Evolutionary conservation across 208 protist species (phyloP), one percentile per base, ranked within the genome.

Genomic region (Trypanosoma conorhini): DNA sequence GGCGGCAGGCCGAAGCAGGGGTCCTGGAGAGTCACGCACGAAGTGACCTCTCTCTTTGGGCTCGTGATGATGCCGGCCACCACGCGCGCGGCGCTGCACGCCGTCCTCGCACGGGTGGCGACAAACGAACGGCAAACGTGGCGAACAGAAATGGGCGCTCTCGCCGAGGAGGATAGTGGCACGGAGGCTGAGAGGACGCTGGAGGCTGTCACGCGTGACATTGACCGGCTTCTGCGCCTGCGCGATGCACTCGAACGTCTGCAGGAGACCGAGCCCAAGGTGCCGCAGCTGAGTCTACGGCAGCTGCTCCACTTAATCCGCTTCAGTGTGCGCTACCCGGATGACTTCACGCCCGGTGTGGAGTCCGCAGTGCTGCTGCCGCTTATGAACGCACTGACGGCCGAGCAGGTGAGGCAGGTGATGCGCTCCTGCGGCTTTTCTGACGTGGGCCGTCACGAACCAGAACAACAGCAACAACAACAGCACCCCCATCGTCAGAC

Each of bases 31-130:
- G 66, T 98, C 51, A 85, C 81, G 8, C 76, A 83, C 13, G 96
- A 99, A 40, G 79, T 96, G 17, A 89, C 94, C 1, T 82, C 84
- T 21, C 59, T 98, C 31, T 99, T 99, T 79, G 81, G 92, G 58
- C 86, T 95, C 17, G 82, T 98, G 48, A 56, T 63, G 30, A 83
- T 98, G 79, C 83, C 88, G 9, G 81, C 84, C 30, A 65, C 78
- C 24, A 74, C 77, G 21, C 73, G 82, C 48, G 52, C 65, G 24
- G 74, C 81, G 26, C 66, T 90, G 3, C 72, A 67, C 50, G 81
- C 82, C 19, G 74, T 93, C 24, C 66, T 93, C 30, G 66, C 57
- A 19, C 78, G 87, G 51, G 85, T 89, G 0, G 87, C 82, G 4
- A 44, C 55, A 59, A 52, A 62, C 3, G 87, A 93, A 70, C 44